Evolutionary conservation across 163 green algal genomes (phyloP).

Genomic region (Trebouxiophyceae sp.): DNA sequence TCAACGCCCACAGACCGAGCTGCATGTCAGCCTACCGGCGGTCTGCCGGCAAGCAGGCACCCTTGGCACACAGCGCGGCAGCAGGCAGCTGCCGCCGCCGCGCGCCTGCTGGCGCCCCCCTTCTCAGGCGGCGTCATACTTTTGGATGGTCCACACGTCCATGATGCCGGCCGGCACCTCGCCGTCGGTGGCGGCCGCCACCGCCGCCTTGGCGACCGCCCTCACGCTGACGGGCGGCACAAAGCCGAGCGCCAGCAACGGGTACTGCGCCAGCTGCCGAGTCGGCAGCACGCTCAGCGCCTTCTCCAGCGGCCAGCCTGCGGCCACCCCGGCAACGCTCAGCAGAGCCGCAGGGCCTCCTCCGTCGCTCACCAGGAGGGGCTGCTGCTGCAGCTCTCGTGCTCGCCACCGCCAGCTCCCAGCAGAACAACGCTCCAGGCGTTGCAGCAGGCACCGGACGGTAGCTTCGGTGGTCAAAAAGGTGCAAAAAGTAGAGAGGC

Average conservation of each 20-base stretch:
- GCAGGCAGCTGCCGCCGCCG: not conserved
- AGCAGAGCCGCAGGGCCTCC: too few relatives aligned
- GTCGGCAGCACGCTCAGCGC: slow-evolving; percentile 43
- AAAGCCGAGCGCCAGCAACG: slow-evolving; percentile 57
- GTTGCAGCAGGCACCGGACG: too few relatives aligned
- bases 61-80: too few relatives aligned
- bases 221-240: slow-evolving; percentile 64
- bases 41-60: not conserved
- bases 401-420: too few relatives aligned
- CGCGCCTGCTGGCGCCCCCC: too few relatives aligned
- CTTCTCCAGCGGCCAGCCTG: slow-evolving; percentile 49
- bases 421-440: too few relatives aligned
- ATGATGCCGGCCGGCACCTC: slow-evolving; percentile 56
- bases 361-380: too few relatives aligned
- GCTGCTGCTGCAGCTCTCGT: too few relatives aligned
- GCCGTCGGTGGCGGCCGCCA: slow-evolving; percentile 65
- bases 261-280: slow-evolving; percentile 46
- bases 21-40: not conserved
- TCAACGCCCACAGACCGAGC: not conserved
- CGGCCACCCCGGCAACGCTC: not conserved
- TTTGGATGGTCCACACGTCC: slow-evolving; percentile 64
- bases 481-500: too few relatives aligned
- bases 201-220: slow-evolving; percentile 64
- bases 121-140: slow-evolving; percentile 19
- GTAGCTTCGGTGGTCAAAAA: too few relatives aligned